phyloP scores from a whole-genome alignment of 169 alveolate genomes.

The Plasmodium gonderi region DNA sequence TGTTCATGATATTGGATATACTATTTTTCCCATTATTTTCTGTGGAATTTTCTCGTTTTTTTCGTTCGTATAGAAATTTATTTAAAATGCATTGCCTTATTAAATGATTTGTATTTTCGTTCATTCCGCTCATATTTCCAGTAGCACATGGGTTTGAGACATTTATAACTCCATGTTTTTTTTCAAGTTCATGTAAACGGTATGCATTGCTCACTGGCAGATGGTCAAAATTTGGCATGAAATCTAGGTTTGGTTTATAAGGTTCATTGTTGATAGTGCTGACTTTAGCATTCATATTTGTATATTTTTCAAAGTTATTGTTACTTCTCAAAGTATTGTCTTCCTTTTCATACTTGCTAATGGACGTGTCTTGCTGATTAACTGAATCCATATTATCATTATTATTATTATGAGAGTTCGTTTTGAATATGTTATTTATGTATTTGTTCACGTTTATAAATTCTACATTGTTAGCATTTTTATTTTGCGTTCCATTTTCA shows the following conservation, averaged over 20 bases:
- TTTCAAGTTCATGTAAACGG: conserved; percentile 7
- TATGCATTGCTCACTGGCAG: background rate
- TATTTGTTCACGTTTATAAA: conserved; percentile 17
- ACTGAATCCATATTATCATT: background rate
- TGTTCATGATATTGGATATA: background rate
- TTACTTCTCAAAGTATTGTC: background rate
- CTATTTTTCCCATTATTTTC: background rate
- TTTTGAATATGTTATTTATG: conserved; percentile 41
- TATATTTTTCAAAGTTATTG: background rate
- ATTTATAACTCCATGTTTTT: conserved; percentile 7
- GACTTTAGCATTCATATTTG: background rate
- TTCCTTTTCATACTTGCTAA: background rate
- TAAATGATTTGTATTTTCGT: conserved; percentile 3
- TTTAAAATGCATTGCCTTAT: background rate
- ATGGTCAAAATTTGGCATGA: background rate
- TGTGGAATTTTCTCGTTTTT: background rate
- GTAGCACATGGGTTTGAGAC: background rate
- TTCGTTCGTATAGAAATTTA: conserved; percentile 28
- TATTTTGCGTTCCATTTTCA: conserved; percentile 10
- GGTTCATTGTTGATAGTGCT: background rate
- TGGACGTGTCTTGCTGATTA: background rate
- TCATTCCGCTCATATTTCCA: background rate
- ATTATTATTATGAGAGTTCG: conserved; percentile 17
- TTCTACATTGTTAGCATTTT: conserved; percentile 23
- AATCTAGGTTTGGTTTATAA: background rate